These are phyloP conservation scores for Calonectria crousiana DNA, from an alignment of 2,329 filamentous ascomycete species.

Conservation along the genomic window DNA sequence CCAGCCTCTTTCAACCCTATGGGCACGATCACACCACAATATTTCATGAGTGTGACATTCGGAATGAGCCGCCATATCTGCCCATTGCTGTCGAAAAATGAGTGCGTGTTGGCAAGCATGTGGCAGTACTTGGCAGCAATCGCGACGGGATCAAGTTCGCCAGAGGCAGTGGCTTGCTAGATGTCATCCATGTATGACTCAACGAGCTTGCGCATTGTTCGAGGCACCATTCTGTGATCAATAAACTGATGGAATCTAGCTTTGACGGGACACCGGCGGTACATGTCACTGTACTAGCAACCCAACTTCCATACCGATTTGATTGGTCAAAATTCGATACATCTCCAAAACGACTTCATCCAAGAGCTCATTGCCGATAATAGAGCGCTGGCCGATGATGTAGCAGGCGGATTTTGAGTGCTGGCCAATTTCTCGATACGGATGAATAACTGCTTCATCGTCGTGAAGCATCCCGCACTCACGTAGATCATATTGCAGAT, in stretches of 20 bases:
- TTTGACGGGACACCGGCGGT: not conserved
- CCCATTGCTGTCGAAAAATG: constrained; percentile 53
- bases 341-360: not conserved
- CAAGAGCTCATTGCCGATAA: not conserved
- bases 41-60: constrained; percentile 49
- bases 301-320: not conserved
- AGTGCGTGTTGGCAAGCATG: constrained; percentile 49
- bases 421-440: not conserved
- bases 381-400: not conserved
- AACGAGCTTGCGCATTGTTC: not conserved
- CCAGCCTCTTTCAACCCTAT: not conserved
- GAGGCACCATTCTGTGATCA: not conserved
- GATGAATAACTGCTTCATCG: not conserved
- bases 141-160: not conserved
- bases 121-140: constrained; percentile 40
- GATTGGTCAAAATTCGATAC: not conserved
- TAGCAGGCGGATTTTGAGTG: not conserved
- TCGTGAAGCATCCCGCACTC: not conserved
- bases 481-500: not conserved
- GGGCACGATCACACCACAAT: not conserved
- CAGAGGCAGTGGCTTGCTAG: not conserved
- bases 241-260: not conserved
- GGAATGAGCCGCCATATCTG: constrained; percentile 49
- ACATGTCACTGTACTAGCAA: not conserved
- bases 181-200: not conserved